A percentile compares a stretch with the other conserved stretches of the same genome.
Conservation (phyloP, 225 moss, liverwort and hornwort species). For the Thuidium tamariscinum region DNA sequence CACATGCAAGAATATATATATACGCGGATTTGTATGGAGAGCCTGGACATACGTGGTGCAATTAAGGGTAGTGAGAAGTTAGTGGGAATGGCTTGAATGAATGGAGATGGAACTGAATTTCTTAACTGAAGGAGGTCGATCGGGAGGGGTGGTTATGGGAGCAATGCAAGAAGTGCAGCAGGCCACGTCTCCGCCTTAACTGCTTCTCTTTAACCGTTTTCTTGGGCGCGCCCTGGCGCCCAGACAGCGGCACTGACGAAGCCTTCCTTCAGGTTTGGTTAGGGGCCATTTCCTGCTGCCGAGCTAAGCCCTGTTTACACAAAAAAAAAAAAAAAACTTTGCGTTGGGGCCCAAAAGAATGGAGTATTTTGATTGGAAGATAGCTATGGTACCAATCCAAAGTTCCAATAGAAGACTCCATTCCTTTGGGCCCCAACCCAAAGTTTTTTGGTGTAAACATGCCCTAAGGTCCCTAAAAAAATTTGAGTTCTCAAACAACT, state of each 20-base stretch:
- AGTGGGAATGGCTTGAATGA: background rate
- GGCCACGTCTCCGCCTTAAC: background rate
- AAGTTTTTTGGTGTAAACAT: no score
- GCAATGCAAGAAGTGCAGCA: constrained; percentile 1
- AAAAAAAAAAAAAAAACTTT: no score
- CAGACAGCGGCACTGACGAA: background rate
- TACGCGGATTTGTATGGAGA: background rate
- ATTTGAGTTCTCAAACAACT: no score
- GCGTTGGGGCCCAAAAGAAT: no score
- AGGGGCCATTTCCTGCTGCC: no score
- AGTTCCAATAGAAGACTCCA: no score
- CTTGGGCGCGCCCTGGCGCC: background rate
- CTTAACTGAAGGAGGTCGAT: background rate
- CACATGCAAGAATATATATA: background rate
- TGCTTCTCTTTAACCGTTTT: background rate
- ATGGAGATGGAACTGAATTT: background rate
- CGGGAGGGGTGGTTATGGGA: background rate
- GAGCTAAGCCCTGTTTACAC: no score
- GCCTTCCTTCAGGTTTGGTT: background rate
- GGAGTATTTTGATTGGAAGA: no score
- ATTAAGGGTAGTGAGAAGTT: background rate
- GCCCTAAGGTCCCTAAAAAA: no score
- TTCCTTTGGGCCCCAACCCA: no score
- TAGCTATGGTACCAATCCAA: no score
- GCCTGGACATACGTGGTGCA: background rate